Evolutionary conservation across 352 stramenopile genomes (phyloP).

Genomic region (Phytophthora kernoviae): DNA sequence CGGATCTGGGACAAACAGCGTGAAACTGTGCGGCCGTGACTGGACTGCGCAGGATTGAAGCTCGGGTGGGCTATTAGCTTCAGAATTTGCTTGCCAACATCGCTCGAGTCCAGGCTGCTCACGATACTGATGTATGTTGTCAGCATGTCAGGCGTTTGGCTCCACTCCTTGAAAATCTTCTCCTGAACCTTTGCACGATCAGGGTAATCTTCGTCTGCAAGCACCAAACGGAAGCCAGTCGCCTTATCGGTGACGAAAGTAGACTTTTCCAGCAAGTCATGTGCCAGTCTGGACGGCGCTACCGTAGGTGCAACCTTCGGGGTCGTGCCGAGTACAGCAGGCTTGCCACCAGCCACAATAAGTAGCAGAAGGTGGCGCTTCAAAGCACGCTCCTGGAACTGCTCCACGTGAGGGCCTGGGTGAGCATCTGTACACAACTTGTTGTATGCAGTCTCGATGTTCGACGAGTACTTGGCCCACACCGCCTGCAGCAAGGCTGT

Average conservation of each 20-base stretch:
- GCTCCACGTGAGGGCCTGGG: slow-evolving; percentile 62
- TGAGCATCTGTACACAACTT: slow-evolving; percentile 48
- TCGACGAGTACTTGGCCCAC: slow-evolving; percentile 63
- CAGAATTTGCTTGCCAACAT: slow-evolving; percentile 77
- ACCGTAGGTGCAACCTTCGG: slow-evolving; percentile 48
- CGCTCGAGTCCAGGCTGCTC: slow-evolving; percentile 62
- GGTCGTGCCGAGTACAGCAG: slow-evolving; percentile 50
- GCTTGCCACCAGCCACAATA: slow-evolving; percentile 65
- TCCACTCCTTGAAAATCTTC: slow-evolving; percentile 75
- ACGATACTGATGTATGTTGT: slow-evolving; percentile 84
- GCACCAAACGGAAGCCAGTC: slow-evolving; percentile 61
- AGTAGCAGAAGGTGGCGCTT: slow-evolving; percentile 68
- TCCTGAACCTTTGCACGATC: slow-evolving; percentile 70
- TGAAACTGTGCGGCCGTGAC: slow-evolving; percentile 68
- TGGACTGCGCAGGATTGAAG: slow-evolving; percentile 81
- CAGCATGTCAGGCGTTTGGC: slow-evolving; percentile 73
- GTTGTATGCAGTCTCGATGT: slow-evolving; percentile 70
- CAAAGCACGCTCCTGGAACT: slow-evolving; percentile 75
- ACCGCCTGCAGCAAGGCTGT: slow-evolving; percentile 70
- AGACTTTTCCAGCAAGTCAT: slow-evolving; percentile 66
- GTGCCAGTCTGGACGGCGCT: slow-evolving; percentile 47
- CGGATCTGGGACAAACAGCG: slow-evolving; percentile 77
- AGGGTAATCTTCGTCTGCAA: slow-evolving; percentile 65
- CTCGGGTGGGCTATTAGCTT: slow-evolving; percentile 65
- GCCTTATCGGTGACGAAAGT: slow-evolving; percentile 78